Conservation (phyloP, 139 green algal genomes). For the Penium margaritaceum region DNA sequence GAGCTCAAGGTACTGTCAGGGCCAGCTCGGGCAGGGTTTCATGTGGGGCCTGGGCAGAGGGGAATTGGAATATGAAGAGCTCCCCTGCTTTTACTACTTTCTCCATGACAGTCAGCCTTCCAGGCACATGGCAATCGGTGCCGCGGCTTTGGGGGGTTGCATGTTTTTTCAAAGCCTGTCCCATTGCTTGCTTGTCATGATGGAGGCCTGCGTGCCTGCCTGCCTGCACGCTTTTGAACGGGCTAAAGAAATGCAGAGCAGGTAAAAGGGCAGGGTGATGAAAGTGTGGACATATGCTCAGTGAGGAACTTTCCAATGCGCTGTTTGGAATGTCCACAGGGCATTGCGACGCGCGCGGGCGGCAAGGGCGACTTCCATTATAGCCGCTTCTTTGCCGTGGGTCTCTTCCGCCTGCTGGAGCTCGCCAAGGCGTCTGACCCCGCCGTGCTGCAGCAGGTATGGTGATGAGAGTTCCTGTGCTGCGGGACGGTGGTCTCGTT, state of each 20-base stretch:
- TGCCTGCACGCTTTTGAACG: no score
- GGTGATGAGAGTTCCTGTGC: no score
- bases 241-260: no score
- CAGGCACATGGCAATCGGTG: no score
- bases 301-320: not conserved
- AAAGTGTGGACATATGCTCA: no score
- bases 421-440: constrained; percentile 46
- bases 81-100: no score
- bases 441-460: constrained; percentile 45
- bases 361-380: constrained; percentile 48
- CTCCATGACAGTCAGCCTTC: no score
- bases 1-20: constrained; percentile 26
- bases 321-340: not conserved
- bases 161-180: not conserved
- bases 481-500: no score
- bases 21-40: no score
- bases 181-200: not conserved
- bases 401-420: constrained; percentile 54
- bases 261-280: no score
- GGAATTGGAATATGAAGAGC: not conserved
- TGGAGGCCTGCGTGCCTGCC: not conserved
- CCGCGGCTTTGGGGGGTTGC: not conserved
- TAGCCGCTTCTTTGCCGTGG: constrained; percentile 51
- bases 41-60: not conserved
- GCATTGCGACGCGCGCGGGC: constrained; percentile 19